Evolutionary conservation across 192 early-diverging fungal genomes (phyloP).

Genomic region (Entomortierella lignicola): DNA sequence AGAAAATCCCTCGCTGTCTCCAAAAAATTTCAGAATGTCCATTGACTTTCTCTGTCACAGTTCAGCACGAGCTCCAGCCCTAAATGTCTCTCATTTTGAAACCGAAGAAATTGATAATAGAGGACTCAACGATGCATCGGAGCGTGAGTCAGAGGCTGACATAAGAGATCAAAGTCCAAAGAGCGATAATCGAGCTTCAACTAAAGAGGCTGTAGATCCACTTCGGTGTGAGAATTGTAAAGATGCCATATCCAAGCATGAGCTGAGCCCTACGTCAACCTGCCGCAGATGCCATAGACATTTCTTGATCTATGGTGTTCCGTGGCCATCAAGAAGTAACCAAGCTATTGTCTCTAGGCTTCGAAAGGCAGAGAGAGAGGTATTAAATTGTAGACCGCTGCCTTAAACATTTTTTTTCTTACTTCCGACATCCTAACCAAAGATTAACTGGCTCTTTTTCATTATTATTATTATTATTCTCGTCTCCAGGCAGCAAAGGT

Average conservation of each 20-base stretch:
- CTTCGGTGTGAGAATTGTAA: constrained; percentile 19
- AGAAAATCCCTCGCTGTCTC: too few species aligned
- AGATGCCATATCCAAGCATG: constrained; percentile 1
- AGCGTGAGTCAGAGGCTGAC: not conserved
- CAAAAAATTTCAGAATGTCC: not conserved
- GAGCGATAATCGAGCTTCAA: not conserved
- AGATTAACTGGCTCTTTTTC: not conserved
- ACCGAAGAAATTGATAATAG: not conserved
- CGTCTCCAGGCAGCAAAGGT: constrained; percentile 12
- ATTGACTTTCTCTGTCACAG: not conserved
- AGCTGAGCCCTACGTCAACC: not conserved
- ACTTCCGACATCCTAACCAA: too few species aligned
- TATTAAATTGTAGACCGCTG: not conserved
- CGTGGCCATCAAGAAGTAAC: constrained; percentile 32
- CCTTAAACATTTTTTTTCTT: too few species aligned
- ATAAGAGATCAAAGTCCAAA: not conserved
- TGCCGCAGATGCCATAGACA: constrained; percentile 36
- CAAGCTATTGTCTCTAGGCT: constrained; percentile 3
- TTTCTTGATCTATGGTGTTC: constrained; percentile 16
- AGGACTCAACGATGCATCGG: not conserved
- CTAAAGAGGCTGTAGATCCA: not conserved
- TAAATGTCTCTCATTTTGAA: not conserved
- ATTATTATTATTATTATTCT: too few species aligned
- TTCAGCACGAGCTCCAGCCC: not conserved
- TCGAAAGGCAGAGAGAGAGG: constrained; percentile 17